Base-by-base conservation (phyloP, 2,329 filamentous ascomycete genomes). In the Talaromyces atroroseus region DNA sequence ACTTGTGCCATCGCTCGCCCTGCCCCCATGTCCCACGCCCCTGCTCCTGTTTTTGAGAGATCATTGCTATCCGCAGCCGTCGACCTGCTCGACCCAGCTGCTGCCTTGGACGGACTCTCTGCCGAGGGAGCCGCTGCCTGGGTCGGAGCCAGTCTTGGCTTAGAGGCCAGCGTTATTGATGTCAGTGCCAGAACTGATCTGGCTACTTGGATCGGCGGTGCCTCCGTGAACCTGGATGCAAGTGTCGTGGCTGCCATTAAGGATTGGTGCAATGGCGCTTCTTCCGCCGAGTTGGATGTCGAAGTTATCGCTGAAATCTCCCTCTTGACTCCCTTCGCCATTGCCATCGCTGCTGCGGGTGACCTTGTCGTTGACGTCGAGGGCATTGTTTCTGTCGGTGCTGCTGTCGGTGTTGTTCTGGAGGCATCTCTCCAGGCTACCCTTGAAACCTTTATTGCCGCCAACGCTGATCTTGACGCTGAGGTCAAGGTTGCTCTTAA, bases 71-170 rank as follows among this genome's bases (percentile, higher is more conserved):
- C 40, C 55, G 61, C 59, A 45, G 63, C 48, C 8, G 60, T 62
- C 18, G 49, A 60, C 24, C 60, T 56, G 52, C 32, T 44, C 20
- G 53, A 52, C 40, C 60, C 64, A 14, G 23, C 57, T 20, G 12
- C 58, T 23, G 24, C 50, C 49, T 62, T 73, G 54, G 56, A 47
- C 59, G 68, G 67, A 29, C 63, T 73, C 53, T 65, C 60, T 50
- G 66, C 68, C 38, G 59, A 66, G 54, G 71, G 62, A 60, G 71
- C 70, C 51, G 71, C 70, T 26, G 71, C 71, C 52, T 66, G 73
- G 18, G 59, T 67, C 52, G 69, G 67, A 60, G 65, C 68, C 67
- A 68, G 66, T 51, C 57, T 73, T 48, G 71, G 71, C 61, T 67
- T 66, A 59, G 66, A 63, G 56, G 63, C 68, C 44, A 63, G 62